Evolutionary conservation across 495 filamentous ascomycete genomes (phyloP).

Genomic region (Aspergillus homomorphus): DNA sequence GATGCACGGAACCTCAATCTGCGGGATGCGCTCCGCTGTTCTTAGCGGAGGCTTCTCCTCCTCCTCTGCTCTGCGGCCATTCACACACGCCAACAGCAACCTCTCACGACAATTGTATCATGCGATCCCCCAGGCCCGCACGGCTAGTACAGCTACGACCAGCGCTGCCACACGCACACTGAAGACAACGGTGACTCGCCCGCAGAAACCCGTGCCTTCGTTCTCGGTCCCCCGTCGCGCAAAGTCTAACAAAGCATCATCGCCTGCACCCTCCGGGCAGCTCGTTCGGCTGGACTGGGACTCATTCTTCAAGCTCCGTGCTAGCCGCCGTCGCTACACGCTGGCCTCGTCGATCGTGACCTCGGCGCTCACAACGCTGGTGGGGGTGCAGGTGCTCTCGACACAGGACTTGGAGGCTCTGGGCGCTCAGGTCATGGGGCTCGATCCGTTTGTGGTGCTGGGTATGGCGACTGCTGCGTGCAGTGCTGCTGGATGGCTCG

Average conservation of each 20-base stretch:
- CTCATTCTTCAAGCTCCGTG: conserved; percentile 86
- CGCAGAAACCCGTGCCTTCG: conserved; percentile 19
- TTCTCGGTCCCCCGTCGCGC: conserved; percentile 32
- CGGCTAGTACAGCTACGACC: background rate
- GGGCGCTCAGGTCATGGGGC: conserved; percentile 62
- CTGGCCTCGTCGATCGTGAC: conserved; percentile 69
- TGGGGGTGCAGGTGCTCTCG: conserved; percentile 61
- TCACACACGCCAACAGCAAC: conserved; percentile 18
- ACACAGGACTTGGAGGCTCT: conserved; percentile 65
- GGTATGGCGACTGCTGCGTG: conserved; percentile 70
- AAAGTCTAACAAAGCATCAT: conserved; percentile 31
- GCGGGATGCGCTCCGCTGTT: conserved; percentile 29
- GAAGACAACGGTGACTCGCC: conserved; percentile 19
- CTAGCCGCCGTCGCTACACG: conserved; percentile 76
- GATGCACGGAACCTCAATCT: conserved; percentile 26
- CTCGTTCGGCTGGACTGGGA: conserved; percentile 74
- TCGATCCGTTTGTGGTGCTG: conserved; percentile 84
- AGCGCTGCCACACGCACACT: conserved; percentile 10
- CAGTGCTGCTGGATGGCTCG: conserved; percentile 78
- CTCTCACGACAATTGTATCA: conserved; percentile 20
- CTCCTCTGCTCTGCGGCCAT: conserved; percentile 19
- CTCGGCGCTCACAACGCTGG: conserved; percentile 53
- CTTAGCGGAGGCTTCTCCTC: conserved; percentile 26
- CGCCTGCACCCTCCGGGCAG: conserved; percentile 10
- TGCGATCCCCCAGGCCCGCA: conserved; percentile 16